Evolutionary conservation across 192 early-diverging fungal species (phyloP).

Genomic region (Linnemannia exigua): DNA sequence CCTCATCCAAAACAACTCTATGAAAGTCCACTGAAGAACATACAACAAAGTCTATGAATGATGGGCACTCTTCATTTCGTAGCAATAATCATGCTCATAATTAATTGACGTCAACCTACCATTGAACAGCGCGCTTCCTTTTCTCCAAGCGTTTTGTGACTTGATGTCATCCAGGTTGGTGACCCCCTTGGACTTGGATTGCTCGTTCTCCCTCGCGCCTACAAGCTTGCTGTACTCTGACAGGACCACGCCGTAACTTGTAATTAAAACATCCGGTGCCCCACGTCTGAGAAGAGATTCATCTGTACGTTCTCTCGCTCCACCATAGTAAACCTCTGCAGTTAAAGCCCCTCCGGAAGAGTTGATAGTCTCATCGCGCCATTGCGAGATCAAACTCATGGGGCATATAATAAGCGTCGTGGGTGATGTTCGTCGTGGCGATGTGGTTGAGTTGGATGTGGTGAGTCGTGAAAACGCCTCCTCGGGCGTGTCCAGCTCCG

Average conservation of each 20-base stretch:
- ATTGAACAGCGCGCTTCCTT: slow-evolving; percentile 48
- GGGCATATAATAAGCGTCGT: slow-evolving; percentile 69
- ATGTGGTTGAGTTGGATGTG: slow-evolving; percentile 1
- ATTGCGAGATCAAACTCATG: slow-evolving; percentile 67
- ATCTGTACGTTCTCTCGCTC: slow-evolving; percentile 32
- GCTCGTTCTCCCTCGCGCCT: neutral
- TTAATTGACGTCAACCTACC: slow-evolving; percentile 13
- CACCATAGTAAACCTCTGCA: slow-evolving; percentile 66
- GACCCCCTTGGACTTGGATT: slow-evolving; percentile 8
- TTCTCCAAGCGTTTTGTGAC: slow-evolving; percentile 26
- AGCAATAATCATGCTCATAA: neutral
- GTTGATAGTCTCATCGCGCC: slow-evolving; percentile 64
- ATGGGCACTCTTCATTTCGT: neutral
- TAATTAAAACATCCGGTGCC: slow-evolving; percentile 63
- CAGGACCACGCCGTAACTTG: slow-evolving; percentile 66
- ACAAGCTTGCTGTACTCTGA: slow-evolving; percentile 48
- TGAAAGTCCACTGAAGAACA: slow-evolving; percentile 82
- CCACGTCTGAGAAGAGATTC: slow-evolving; percentile 10
- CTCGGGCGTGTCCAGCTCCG: slow-evolving; percentile 19
- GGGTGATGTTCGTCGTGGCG: slow-evolving; percentile 33
- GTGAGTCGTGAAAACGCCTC: slow-evolving; percentile 26
- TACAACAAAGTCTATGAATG: neutral
- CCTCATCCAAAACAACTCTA: slow-evolving; percentile 94
- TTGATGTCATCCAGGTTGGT: slow-evolving; percentile 26
- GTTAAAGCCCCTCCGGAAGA: slow-evolving; percentile 55